Evolutionary conservation across 192 early-diverging fungal genomes (phyloP).

Genomic region (Obelidium mucronatum): DNA sequence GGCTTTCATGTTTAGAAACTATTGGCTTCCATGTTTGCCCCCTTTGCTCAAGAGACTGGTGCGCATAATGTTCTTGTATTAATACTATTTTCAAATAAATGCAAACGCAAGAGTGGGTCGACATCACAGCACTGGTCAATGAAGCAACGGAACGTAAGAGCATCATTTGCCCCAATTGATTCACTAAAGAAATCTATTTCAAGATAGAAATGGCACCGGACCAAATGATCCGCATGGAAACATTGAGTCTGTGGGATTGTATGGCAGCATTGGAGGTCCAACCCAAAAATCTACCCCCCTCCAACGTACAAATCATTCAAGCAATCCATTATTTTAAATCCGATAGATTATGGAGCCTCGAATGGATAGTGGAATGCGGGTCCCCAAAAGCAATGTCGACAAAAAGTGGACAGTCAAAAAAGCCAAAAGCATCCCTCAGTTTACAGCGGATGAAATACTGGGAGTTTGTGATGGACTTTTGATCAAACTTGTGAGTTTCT

Average conservation of each 20-base stretch:
- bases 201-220: constrained; percentile 10
- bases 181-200: not conserved
- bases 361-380: constrained; percentile 32
- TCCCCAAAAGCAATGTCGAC: not conserved
- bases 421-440: constrained; percentile 1
- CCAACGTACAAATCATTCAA: not conserved
- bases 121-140: constrained; percentile 20
- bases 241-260: constrained; percentile 28
- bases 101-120: constrained; percentile 11
- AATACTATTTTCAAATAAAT: too few relatives aligned
- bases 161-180: too few relatives aligned
- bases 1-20: too few relatives aligned
- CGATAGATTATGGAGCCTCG: constrained; percentile 43
- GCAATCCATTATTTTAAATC: not conserved
- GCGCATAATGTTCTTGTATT: too few relatives aligned
- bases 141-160: constrained; percentile 22
- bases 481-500: constrained; percentile 20
- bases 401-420: constrained; percentile 15
- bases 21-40: too few relatives aligned
- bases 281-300: too few relatives aligned
- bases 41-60: too few relatives aligned
- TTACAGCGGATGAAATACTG: constrained; percentile 26
- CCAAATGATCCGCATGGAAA: constrained; percentile 11
- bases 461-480: constrained; percentile 28
- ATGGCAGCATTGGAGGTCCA: constrained; percentile 36